These are phyloP conservation scores for Perkinsus marinus DNA, from an alignment of 169 alveolate genomes.

Conservation along the genomic window DNA sequence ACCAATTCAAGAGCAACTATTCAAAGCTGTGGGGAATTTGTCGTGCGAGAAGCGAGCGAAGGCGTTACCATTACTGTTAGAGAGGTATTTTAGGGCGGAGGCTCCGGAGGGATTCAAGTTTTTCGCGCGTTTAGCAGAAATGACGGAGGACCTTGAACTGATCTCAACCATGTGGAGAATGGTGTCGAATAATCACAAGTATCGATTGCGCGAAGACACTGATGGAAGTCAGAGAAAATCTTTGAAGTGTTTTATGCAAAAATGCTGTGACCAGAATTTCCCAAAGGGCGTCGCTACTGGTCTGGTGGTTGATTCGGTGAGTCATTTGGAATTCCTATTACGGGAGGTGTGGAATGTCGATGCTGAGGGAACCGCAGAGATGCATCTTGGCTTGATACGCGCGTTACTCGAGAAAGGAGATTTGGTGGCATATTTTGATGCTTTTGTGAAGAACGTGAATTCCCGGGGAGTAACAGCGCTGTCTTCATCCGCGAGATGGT, in stretches of 20 bases:
- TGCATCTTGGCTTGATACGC: neutral
- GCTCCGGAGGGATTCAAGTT: neutral
- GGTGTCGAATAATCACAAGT: neutral
- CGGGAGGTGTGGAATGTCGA: neutral
- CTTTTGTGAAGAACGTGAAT: neutral
- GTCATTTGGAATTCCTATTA: neutral
- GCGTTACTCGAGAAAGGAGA: neutral
- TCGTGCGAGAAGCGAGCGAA: neutral
- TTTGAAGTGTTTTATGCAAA: neutral
- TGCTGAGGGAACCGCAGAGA: neutral
- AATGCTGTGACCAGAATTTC: neutral
- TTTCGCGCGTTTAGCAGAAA: neutral
- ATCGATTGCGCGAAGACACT: neutral
- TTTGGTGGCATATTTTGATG: neutral
- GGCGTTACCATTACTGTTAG: neutral
- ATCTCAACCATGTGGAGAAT: neutral
- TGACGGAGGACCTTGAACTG: neutral
- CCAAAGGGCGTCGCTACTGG: neutral
- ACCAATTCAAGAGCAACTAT: neutral
- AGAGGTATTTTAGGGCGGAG: neutral
- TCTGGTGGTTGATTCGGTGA: neutral
- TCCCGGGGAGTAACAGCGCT: neutral
- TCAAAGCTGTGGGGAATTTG: neutral
- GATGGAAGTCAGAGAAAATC: neutral
- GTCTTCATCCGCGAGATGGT: neutral